Evolutionary conservation across 169 alveolate species (phyloP), one percentile per base, ranked within the genome.

Genomic region (Miamiensis avidus): DNA sequence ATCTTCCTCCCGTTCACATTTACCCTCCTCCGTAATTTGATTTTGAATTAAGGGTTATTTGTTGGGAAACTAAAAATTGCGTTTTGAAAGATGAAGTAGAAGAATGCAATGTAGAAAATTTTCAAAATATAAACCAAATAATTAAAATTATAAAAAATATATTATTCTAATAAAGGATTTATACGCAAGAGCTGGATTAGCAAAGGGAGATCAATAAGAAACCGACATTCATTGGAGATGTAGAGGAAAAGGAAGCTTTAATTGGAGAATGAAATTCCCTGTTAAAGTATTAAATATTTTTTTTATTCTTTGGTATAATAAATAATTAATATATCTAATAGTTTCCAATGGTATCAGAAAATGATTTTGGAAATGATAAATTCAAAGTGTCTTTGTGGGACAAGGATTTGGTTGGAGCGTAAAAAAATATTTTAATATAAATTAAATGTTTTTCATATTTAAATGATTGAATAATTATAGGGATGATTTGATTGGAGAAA

Each of bases 191-290:
- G 92, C 92, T 16, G 88, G 83, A 6, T 76, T 89, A 25, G 86
- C 85, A 25, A 86, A 81, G 31, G 34, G 81, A 75, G 88, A 75
- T 31, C 31, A 85, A 29, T 74, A 88, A 76, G 96, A 93, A 78
- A 93, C 96, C 1, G 96, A 93, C 74, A 83, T 91, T 64, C 96
- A 92, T 81, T 92, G 96, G 96, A 82, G 96, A 72, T 92, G 96
- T 74, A 77, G 96, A 74, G 85, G 76, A 1, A 90, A 86, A 31
- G 96, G 96, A 0, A 88, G 89, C 25, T 90, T 93, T 82, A 93
- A 93, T 84, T 93, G 92, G 92, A 85, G 96, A 84, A 88, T 93
- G 90, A 93, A 93, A 77, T 88, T 75, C 74, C 4, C 4, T 11
- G 69, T 49, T 4, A 49, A 49, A 83, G 87, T 27, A 75, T 88